A percentile compares a stretch with the other conserved stretches of the same genome.
Evolutionary conservation across 2,329 filamentous ascomycete species (phyloP).

Genomic region (Epichloe uncinata): DNA sequence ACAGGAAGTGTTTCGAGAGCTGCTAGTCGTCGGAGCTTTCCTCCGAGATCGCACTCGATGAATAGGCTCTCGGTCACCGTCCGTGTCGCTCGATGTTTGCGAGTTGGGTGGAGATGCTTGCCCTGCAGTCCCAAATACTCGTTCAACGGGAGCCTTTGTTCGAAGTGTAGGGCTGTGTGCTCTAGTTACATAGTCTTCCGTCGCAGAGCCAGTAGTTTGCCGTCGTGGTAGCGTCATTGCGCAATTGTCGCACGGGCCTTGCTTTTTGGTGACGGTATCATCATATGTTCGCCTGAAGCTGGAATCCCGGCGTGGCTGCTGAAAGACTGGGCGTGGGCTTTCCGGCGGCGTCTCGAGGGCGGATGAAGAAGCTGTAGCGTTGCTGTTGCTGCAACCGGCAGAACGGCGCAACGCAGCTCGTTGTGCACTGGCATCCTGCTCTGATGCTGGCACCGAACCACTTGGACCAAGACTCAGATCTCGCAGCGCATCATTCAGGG

Average conservation of each 20-base stretch:
- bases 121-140: conserved; percentile 36
- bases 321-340: conserved; percentile 34
- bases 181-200: conserved; percentile 21
- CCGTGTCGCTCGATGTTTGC: conserved; percentile 37
- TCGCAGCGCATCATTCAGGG: conserved; percentile 33
- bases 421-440: conserved; percentile 30
- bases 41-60: conserved; percentile 26
- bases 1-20: conserved; percentile 32
- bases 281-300: conserved; percentile 51
- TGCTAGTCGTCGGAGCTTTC: conserved; percentile 29
- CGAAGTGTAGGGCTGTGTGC: conserved; percentile 42
- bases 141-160: conserved; percentile 46
- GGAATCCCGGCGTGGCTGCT: conserved; percentile 36
- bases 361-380: conserved; percentile 21
- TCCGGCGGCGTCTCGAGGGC: conserved; percentile 44
- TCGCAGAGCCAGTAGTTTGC: conserved; percentile 16
- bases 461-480: conserved; percentile 33
- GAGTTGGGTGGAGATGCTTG: conserved; percentile 39
- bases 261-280: conserved; percentile 49
- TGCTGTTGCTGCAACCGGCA: conserved; percentile 10
- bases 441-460: conserved; percentile 28
- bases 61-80: conserved; percentile 33
- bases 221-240: conserved; percentile 46
- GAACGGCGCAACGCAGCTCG: conserved; percentile 29
- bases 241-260: conserved; percentile 55